Base-by-base conservation (phyloP, 179 eudicot genomes). In the Corrigiola litoralis region DNA sequence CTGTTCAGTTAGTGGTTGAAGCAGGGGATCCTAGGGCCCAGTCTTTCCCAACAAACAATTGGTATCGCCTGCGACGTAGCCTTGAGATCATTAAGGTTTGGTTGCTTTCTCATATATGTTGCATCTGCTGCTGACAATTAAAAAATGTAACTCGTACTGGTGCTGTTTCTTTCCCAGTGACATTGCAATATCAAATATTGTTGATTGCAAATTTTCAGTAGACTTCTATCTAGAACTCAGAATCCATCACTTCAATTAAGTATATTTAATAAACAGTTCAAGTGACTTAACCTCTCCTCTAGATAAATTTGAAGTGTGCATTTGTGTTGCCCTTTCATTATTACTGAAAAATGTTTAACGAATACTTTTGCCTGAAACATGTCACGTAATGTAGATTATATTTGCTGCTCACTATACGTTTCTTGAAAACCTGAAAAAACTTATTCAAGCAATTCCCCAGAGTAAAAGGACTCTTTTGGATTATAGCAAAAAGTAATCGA, bases 41-140 rank as follows among this genome's bases (percentile, higher is more conserved):
- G 47, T 77, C 85, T 79, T 67, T 87, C 44, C 81, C 97, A 29
- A 77, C 84, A 65, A 94, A 94, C 79, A 88, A 94, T 80, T 94
- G 99, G 99, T 94, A 94, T 64, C 89, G 99, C 17, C 68, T 94
- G 27, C 92, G 85, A 40, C 91, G 99, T 56, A 84, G 90, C 71
- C 88, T 94, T 69, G 99, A 94, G 79, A 88, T 94, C 34, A 80
- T 94, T 56, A 88, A 84, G 94, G 99, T 90, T 51, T 36, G 32
- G 47, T 45, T 61, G 34, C 36, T 58, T 58, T 65, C 58, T 48
- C 31, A 13, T 64, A 16, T 46, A 50, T 49, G 4, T 52, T n/a
- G 21, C 18, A 7, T 59, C 51, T 16, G 9, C 44, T 25, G 41
- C 28, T 44, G 45, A 61, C 32, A 33, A 37, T 57, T 24, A 37